Percentiles rank a stretch among this genome's conserved stretches.
phyloP scores from a whole-genome alignment of 2,329 filamentous ascomycete genomes.

The Fusarium buxicola region DNA sequence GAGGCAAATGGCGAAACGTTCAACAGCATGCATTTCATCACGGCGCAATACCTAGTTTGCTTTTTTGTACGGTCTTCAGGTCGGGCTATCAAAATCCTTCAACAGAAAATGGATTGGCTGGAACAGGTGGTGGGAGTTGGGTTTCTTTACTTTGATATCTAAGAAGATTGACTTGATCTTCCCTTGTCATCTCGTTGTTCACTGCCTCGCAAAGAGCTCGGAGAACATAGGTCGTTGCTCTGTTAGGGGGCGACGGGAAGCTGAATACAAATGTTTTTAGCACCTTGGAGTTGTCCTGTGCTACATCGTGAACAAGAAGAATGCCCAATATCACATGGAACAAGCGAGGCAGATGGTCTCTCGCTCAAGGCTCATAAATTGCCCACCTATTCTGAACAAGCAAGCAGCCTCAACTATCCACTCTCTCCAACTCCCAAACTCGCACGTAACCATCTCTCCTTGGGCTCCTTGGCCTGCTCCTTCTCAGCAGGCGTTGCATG shows the following conservation, averaged over 20 bases:
- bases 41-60: conserved; percentile 46
- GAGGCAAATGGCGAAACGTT: conserved; percentile 49
- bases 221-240: conserved; percentile 10
- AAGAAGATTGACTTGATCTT: conserved; percentile 32
- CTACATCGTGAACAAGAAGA: not conserved
- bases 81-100: conserved; percentile 44
- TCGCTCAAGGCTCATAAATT: conserved; percentile 18
- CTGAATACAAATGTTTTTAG: conserved; percentile 30
- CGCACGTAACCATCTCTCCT: not conserved
- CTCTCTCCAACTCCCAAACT: conserved; percentile 8
- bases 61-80: conserved; percentile 38
- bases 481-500: not conserved
- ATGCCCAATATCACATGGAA: no score
- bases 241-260: conserved; percentile 9
- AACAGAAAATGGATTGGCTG: conserved; percentile 42
- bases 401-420: conserved; percentile 4
- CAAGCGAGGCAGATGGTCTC: not conserved
- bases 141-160: conserved; percentile 34
- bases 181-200: conserved; percentile 14
- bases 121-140: conserved; percentile 45
- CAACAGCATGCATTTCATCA: conserved; percentile 50
- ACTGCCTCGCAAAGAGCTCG: not conserved
- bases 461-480: conserved; percentile 6
- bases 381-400: conserved; percentile 15
- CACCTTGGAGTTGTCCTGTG: not conserved